Evolutionary conservation across 371 early-diverging fungal species (phyloP), one percentile per base, ranked within the genome.

Genomic region (Mitosporidium daphniae): DNA sequence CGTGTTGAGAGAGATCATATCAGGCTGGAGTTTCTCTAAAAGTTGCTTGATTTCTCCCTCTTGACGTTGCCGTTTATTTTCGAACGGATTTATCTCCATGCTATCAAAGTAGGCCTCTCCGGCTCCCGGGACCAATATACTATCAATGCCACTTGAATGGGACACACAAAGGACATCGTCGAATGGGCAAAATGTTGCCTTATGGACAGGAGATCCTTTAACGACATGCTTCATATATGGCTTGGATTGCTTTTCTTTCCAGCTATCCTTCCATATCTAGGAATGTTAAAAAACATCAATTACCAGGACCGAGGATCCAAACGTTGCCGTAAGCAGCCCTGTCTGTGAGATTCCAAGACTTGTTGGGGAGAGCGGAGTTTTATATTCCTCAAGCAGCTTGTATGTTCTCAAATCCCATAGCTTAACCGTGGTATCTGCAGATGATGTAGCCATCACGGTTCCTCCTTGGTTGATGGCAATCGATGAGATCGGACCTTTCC

Each of bases 71-170:
- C 61, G 64, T 36, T 44, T 54, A 3, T 73, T 84, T 43, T 72
- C 61, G 60, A 57, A 93, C 17, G 86, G 91, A 48, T 80, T 82
- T 30, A 69, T 70, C 39, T 73, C 82, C 21, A 72, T 38, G 7
- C 69, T 52, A 45, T 91, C 91, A 53, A 67, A 84, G 59, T 75
- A 75, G 37, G 91, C 73, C 43, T 91, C 84, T 33, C 91, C 89
- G 17, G 78, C 33, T 17, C 78, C 84, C 8, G 98, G 98, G 13
- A 93, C 52, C 13, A 86, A 53, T 15, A 94, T 39, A 32, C 58
- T 65, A 9, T 58, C 48, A 9, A 91, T 41, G 8, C 93, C 93
- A 13, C 51, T 40, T 14, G 41, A 35, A 44, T 75, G 74, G n/a
- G 80, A 86, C 27, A 67, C 36, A 5, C 73, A 77, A 8, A 97